Base-by-base conservation (phyloP, 1,284 basidiomycete species). In the Ganoderma leucocontextum region DNA sequence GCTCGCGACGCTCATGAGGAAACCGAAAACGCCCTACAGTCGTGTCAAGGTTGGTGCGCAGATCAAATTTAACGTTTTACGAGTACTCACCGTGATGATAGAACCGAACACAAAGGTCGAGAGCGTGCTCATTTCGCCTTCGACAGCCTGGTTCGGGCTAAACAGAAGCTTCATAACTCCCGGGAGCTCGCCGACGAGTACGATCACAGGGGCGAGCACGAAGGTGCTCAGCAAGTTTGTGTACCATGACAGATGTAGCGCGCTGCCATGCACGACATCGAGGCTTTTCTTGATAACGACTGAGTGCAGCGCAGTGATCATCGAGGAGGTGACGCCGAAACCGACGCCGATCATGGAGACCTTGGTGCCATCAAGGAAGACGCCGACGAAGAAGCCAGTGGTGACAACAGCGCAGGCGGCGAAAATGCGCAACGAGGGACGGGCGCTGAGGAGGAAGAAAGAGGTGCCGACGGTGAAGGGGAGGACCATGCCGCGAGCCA, bases 1-100 rank as follows among this genome's bases (percentile, higher is more conserved):
- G 70, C 93, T 93, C n/a, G 95, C 95, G 68, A 96, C 89, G 81
- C 92, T 93, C 89, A 96, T 95, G 74, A 95, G 82, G 84, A 96
- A 96, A 10, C 95, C 95, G 68, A 96, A 82, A 19, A 86, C 81
- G 47, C 94, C 95, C 94, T 95, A 70, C 10, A 2, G 42, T 13
- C 10, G 42, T 33, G 44, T 39, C 25, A 17, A 59, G 33, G 29
- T 19, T 4, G 4, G 35, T 3, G 10, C 3, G 42, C 49, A 42
- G 8, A 36, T 25, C 63, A 44, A 44, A 33, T 17, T 42, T n/a
- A 17, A 35, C 3, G 22, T 22, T 35, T 55, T 29, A 41, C 22
- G 35, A 60, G 38, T 38, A 80, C 89, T 71, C 64, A 91, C 86
- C 0, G 95, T 96, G 72, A 96, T 87, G 19, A 85, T 61, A 3